Evolutionary conservation across 208 protist genomes (phyloP).

Genomic region (Naegleria gruberi): DNA sequence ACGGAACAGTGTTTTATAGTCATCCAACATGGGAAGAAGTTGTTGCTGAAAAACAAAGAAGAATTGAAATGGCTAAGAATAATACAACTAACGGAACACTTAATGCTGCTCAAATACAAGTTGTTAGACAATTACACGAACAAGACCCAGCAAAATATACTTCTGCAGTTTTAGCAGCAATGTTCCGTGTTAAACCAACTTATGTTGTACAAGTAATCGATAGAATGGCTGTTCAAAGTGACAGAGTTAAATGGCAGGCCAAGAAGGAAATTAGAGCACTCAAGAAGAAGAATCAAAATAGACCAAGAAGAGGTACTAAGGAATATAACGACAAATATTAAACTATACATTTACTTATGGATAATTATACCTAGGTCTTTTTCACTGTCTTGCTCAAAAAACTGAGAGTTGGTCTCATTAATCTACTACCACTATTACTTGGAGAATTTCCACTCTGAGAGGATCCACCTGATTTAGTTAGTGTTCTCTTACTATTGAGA

Average conservation of each 20-base stretch:
- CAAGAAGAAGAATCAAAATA: not conserved
- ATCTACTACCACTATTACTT: not conserved
- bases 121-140: not conserved
- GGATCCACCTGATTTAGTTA: not conserved
- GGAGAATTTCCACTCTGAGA: not conserved
- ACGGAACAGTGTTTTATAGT: not conserved
- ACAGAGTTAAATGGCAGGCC: not conserved
- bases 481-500: not conserved
- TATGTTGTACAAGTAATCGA: conserved; percentile 7
- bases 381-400: conserved; percentile 4
- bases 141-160: not conserved
- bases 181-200: conserved; percentile 2
- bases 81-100: not conserved
- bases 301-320: not conserved
- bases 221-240: not conserved
- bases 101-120: not conserved
- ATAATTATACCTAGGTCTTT: not conserved
- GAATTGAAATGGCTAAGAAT: not conserved
- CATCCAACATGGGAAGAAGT: conserved; percentile 12
- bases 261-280: not conserved
- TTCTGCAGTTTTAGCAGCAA: not conserved
- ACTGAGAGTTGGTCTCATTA: not conserved
- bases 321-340: not conserved
- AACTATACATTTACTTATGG: not conserved
- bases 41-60: not conserved